Evolutionary conservation across 1,284 basidiomycete species (phyloP).

Genomic region (Ceratobasidium sp.): DNA sequence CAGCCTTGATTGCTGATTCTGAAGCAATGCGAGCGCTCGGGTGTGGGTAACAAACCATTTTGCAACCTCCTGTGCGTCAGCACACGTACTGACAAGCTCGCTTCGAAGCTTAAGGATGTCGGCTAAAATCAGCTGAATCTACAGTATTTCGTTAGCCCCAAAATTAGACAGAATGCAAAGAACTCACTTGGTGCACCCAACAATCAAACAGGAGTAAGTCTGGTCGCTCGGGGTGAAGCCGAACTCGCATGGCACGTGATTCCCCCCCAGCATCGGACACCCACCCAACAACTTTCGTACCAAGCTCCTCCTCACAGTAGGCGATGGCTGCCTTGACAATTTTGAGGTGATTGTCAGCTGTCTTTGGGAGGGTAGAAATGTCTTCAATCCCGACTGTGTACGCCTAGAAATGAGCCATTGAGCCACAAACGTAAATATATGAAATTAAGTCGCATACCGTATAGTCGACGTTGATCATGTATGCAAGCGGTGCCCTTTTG

Average conservation of each 20-base stretch:
- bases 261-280: background rate
- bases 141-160: background rate
- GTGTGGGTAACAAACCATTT: slow-evolving; percentile 58
- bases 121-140: background rate
- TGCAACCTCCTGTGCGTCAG: slow-evolving; percentile 50
- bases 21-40: slow-evolving; percentile 52
- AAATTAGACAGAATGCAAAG: too few relatives aligned
- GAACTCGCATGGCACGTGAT: background rate
- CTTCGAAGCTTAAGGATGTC: background rate
- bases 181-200: background rate
- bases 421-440: background rate
- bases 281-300: background rate
- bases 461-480: background rate
- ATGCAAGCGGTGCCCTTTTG: background rate
- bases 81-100: background rate
- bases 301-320: background rate
- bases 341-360: background rate
- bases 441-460: background rate
- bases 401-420: background rate
- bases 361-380: background rate
- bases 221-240: background rate
- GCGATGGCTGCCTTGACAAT: background rate
- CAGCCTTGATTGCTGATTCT: slow-evolving; percentile 21
- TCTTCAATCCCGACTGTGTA: background rate
- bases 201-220: background rate